phyloP scores from a whole-genome alignment of 2,329 filamentous ascomycete species.

The Claviceps africana region DNA sequence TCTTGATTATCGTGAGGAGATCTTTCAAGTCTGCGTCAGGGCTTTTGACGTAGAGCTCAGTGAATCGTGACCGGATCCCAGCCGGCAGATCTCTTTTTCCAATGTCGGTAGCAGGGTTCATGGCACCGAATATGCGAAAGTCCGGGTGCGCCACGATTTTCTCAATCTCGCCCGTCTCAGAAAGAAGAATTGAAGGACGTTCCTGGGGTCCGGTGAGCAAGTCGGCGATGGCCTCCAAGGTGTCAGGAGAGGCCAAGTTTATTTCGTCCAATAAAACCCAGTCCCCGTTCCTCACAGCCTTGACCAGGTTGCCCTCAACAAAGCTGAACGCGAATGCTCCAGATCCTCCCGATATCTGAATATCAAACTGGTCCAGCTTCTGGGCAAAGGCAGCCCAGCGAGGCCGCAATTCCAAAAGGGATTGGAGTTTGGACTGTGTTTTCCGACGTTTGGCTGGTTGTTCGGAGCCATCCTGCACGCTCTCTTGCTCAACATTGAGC shows the following conservation, averaged over 20 bases:
- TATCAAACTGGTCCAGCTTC: conserved; percentile 64
- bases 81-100: conserved; percentile 89
- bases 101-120: conserved; percentile 97
- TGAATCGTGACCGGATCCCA: conserved; percentile 82
- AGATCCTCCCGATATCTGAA: conserved; percentile 59
- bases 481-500: conserved; percentile 26
- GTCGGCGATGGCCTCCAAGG: conserved; percentile 83
- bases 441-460: conserved; percentile 59
- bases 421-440: conserved; percentile 52
- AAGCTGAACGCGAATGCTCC: conserved; percentile 86
- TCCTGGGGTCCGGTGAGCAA: conserved; percentile 62
- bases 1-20: conserved; percentile 73
- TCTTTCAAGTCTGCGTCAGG: conserved; percentile 81
- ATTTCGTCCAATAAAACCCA: conserved; percentile 98
- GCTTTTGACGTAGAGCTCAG: conserved; percentile 85
- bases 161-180: conserved; percentile 87
- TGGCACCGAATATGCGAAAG: conserved; percentile 93
- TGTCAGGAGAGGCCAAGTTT: conserved; percentile 88
- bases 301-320: conserved; percentile 88
- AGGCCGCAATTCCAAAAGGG: conserved; percentile 40
- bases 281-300: conserved; percentile 88
- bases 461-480: conserved; percentile 20
- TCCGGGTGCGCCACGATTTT: conserved; percentile 78
- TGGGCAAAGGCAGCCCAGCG: conserved; percentile 72
- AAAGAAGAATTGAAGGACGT: conserved; percentile 70